phyloP scores from a whole-genome alignment of 179 eudicot species.

The Vitellaria paradoxa region DNA sequence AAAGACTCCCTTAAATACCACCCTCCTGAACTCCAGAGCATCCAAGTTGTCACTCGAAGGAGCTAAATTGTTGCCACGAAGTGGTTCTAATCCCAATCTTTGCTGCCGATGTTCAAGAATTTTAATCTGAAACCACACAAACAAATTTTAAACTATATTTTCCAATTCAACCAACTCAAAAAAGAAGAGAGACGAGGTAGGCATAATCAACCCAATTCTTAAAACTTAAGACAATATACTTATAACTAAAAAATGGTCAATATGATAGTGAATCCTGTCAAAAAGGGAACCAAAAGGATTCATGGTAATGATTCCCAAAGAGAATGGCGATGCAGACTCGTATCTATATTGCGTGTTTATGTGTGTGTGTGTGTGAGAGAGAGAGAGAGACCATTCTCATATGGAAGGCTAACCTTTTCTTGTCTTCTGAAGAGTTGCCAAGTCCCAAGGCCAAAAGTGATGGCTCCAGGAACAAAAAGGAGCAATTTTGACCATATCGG shows the following conservation, averaged over 20 bases:
- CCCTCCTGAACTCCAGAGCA: constrained; percentile 72
- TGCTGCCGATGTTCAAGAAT: constrained; percentile 77
- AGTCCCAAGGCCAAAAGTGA: constrained; percentile 90
- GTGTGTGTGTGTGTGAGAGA: not conserved
- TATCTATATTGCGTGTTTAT: not conserved
- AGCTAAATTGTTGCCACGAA: constrained; percentile 44
- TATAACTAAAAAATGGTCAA: no score
- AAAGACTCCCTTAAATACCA: constrained; percentile 60
- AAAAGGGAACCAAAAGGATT: not conserved
- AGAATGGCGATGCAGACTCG: not conserved
- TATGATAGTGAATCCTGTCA: not conserved
- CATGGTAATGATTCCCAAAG: not conserved
- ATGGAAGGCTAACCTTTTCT: constrained; percentile 60
- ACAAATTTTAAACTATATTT: not conserved
- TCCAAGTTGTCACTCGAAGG: constrained; percentile 34
- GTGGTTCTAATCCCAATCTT: constrained; percentile 67
- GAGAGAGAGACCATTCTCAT: no score
- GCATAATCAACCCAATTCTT: not conserved
- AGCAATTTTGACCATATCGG: constrained; percentile 69
- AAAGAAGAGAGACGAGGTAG: not conserved
- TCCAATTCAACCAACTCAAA: not conserved
- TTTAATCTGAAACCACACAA: constrained; percentile 49
- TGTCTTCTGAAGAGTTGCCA: constrained; percentile 93
- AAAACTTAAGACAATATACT: no score
- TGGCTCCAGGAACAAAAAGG: constrained; percentile 88